These are phyloP conservation scores for Paecilomyces sp. DNA, from an alignment of 2,329 filamentous ascomycete species.

Conservation along the genomic window DNA sequence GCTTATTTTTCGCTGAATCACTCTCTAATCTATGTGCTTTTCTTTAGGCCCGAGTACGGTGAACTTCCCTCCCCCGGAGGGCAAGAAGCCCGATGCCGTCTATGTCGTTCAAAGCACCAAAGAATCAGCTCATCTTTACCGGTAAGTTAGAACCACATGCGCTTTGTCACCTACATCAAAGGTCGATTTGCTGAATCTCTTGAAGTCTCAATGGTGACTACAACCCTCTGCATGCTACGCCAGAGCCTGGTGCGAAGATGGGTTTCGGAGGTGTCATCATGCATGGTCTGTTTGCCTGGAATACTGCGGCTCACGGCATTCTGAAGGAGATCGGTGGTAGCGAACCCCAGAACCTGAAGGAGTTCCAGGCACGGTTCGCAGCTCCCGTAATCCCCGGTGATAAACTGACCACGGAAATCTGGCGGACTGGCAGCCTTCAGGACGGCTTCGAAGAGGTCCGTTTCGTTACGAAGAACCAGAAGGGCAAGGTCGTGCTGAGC, in stretches of 20 bases:
- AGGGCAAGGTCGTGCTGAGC: slow-evolving; percentile 77
- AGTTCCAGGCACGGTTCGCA: slow-evolving; percentile 84
- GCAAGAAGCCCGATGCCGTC: slow-evolving; percentile 61
- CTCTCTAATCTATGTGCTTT: background rate
- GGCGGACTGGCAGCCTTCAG: slow-evolving; percentile 60
- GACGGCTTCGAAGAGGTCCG: slow-evolving; percentile 73
- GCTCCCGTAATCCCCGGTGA: slow-evolving; percentile 77
- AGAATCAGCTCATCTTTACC: slow-evolving; percentile 70
- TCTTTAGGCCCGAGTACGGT: slow-evolving; percentile 56
- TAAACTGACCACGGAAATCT: slow-evolving; percentile 73
- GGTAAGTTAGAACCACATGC: slow-evolving; percentile 27
- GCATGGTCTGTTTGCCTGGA: slow-evolving; percentile 85
- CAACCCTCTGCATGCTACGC: slow-evolving; percentile 84
- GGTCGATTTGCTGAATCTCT: slow-evolving; percentile 3
- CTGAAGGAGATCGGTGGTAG: slow-evolving; percentile 66
- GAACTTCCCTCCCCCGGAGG: slow-evolving; percentile 70
- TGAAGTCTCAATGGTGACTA: slow-evolving; percentile 80
- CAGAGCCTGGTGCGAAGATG: slow-evolving; percentile 80
- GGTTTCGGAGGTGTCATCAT: slow-evolving; percentile 85
- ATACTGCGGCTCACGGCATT: slow-evolving; percentile 66
- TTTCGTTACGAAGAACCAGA: slow-evolving; percentile 70
- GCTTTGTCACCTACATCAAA: background rate
- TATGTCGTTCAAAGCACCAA: slow-evolving; percentile 63
- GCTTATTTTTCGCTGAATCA: background rate
- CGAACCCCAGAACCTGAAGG: slow-evolving; percentile 73